Conservation (phyloP, 805 yeast species). For the Kazachstania psychrophila region DNA sequence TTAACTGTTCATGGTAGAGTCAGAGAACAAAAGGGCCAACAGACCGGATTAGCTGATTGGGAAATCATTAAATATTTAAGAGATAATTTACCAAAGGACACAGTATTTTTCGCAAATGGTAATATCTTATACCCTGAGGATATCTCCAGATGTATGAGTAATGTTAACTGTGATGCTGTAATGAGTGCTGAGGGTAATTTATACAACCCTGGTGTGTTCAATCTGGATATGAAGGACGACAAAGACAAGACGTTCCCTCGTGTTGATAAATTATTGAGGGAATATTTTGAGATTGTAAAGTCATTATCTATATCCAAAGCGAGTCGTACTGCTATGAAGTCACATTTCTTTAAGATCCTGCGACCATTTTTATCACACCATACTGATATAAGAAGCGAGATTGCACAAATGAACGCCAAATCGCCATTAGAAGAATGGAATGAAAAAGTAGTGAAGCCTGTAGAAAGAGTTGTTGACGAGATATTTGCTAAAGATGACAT, state of each 20-base stretch:
- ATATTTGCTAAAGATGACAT: constrained; percentile 46
- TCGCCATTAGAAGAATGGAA: constrained; percentile 43
- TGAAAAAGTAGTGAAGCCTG: constrained; percentile 43
- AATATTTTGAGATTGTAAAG: constrained; percentile 78
- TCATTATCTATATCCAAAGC: constrained; percentile 40
- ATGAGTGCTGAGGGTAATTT: constrained; percentile 97
- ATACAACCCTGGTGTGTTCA: constrained; percentile 85
- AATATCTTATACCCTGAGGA: constrained; percentile 88
- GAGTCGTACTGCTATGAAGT: constrained; percentile 74
- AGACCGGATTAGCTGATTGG: constrained; percentile 96
- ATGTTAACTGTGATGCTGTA: constrained; percentile 73
- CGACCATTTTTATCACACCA: constrained; percentile 72
- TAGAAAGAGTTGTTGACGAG: constrained; percentile 56
- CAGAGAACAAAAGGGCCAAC: constrained; percentile 95
- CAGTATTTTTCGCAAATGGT: constrained; percentile 91
- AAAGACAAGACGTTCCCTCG: constrained; percentile 68
- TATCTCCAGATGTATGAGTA: constrained; percentile 54
- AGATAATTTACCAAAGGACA: constrained; percentile 66
- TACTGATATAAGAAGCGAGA: constrained; percentile 64
- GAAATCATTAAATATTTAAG: constrained; percentile 59
- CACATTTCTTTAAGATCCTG: constrained; percentile 81
- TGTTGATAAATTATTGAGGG: constrained; percentile 73
- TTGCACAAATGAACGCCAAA: constrained; percentile 46
- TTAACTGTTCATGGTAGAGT: constrained; percentile 92
- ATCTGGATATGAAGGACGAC: constrained; percentile 32